Evolutionary conservation across 148 eudicot genomes (phyloP), one percentile per base, ranked within the genome.

Genomic region (Linanthus parryae): DNA sequence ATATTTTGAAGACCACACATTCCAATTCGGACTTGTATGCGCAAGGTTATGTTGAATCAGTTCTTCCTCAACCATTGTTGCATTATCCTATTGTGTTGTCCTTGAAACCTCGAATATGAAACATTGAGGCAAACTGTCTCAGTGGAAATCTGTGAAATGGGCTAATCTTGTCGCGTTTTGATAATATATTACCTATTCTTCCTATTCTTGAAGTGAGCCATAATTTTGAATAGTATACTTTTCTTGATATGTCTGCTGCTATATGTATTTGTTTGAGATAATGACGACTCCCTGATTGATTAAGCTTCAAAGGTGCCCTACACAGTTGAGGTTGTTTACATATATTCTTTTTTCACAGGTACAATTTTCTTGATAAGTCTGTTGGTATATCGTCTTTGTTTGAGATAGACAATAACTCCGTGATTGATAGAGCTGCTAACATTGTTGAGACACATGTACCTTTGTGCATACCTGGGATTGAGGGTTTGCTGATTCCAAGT

Each of bases 311-410:
- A 26, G 8, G 24, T 23, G 7, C 30, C 17, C 22, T 48, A 15
- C 29, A 44, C 24, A n/a, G 18, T 16, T 49, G 16, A 14, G 48
- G 7, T 39, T n/a, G n/a, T n/a, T n/a, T n/a, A n/a, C n/a, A n/a
- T 40, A 38, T 38, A 36, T 22, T 46, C 18, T 47, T 42, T 37
- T 55, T 27, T 42, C 23, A 64, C 87, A 91, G 98, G 74, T 92
- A 72, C 60, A 84, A 77, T 77, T 92, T 84, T 67, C 78, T 92
- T 64, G 87, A 92, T 44, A 92, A 82, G 53, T 77, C 98, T 48
- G 80, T 77, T 55, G 96, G 96, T 40, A 54, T 92, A 58, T 83
- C 98, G 42, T 66, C 98, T 37, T 66, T 68, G 52, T 59, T 84
- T 75, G 83, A 84, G 72, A 61, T 92, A 28, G 71, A 53, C 36